Percentiles rank a stretch among this genome's conserved stretches.
phyloP scores from a whole-genome alignment of 2,329 filamentous ascomycete genomes.

The Calycina herbarum region DNA sequence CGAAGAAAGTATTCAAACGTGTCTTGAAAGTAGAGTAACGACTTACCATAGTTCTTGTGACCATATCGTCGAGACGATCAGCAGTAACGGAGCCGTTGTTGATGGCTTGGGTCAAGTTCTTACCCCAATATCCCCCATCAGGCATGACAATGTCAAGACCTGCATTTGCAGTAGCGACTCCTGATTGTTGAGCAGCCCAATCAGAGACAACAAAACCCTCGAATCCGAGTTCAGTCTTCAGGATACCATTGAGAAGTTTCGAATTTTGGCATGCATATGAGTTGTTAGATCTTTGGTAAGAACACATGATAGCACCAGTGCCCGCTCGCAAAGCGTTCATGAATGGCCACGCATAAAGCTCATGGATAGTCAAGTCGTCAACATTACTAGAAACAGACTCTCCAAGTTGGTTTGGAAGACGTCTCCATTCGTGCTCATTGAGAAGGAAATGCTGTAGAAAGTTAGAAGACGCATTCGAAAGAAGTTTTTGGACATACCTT shows the following conservation, averaged over 20 bases:
- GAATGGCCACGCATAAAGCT: conserved; percentile 67
- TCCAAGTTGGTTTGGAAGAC: conserved; percentile 41
- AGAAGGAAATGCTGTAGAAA: conserved; percentile 52
- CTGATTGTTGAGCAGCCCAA: conserved; percentile 71
- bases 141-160: conserved; percentile 52
- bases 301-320: conserved; percentile 77
- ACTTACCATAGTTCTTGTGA: conserved; percentile 57
- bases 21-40: neutral
- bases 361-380: conserved; percentile 65
- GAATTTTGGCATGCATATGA: conserved; percentile 46
- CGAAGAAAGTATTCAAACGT: too few relatives aligned
- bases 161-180: conserved; percentile 57
- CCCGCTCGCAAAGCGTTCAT: conserved; percentile 61
- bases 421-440: conserved; percentile 59
- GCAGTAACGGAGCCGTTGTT: conserved; percentile 51
- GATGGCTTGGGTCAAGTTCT: conserved; percentile 47
- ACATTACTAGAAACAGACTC: conserved; percentile 62
- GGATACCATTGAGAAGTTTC: conserved; percentile 44
- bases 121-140: conserved; percentile 7
- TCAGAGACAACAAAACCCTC: conserved; percentile 61
- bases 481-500: neutral
- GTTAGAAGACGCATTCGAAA: conserved; percentile 15
- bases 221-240: conserved; percentile 53
- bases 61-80: conserved; percentile 62
- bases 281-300: conserved; percentile 60